Percentiles rank a stretch among this genome's conserved stretches.
Evolutionary conservation across 257 asterid genomes (phyloP).

Genomic region (Primulina huaijiensis): DNA sequence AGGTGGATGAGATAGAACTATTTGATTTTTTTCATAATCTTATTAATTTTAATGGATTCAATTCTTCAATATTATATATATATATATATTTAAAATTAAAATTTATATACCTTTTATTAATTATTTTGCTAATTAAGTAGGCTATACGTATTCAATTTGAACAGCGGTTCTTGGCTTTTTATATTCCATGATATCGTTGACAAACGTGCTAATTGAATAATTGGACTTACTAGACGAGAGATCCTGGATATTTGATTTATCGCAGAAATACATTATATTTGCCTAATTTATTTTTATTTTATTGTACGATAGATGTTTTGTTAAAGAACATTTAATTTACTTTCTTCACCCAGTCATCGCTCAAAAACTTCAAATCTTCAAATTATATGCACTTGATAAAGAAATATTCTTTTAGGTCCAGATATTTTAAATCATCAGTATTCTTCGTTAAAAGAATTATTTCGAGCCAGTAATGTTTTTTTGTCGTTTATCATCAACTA

Average conservation of each 20-base stretch:
- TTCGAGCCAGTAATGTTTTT: neutral
- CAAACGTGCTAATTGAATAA: neutral
- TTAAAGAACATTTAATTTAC: too few relatives aligned
- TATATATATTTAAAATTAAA: too few relatives aligned
- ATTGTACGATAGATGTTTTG: neutral
- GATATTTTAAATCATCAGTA: too few relatives aligned
- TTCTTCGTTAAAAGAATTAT: neutral
- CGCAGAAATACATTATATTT: too few relatives aligned
- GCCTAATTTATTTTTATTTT: too few relatives aligned
- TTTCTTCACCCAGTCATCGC: neutral
- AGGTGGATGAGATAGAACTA: neutral
- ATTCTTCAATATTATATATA: too few relatives aligned
- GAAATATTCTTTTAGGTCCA: neutral
- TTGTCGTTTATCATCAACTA: too few relatives aligned
- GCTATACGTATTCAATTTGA: neutral
- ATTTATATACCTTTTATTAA: too few relatives aligned
- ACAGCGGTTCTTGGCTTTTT: neutral
- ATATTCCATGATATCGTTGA: neutral
- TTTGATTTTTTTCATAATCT: too few relatives aligned
- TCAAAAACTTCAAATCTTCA: neutral
- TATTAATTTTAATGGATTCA: too few relatives aligned
- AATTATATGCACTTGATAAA: too few relatives aligned
- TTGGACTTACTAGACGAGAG: neutral
- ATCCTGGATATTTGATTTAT: neutral
- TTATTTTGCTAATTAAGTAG: neutral